Percentiles rank a stretch among this genome's conserved stretches.
phyloP scores from a whole-genome alignment of 2,329 filamentous ascomycete genomes.

The Endoconidiophora polonica region DNA sequence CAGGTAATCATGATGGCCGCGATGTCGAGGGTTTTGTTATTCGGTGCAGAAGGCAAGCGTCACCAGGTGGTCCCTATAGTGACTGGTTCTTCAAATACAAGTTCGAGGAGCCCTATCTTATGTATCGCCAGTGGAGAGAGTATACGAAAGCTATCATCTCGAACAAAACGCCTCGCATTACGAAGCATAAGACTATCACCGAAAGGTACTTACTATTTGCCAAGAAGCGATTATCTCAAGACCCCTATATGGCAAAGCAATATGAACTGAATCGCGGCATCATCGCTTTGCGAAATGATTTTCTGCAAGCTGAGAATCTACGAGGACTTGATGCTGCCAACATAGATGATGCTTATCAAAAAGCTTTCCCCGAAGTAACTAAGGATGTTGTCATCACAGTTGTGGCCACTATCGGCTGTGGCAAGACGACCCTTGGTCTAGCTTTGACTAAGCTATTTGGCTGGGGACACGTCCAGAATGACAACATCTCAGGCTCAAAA shows the following conservation, averaged over 20 bases:
- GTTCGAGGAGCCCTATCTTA: constrained; percentile 94
- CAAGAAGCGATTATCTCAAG: constrained; percentile 49
- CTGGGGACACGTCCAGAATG: constrained; percentile 92
- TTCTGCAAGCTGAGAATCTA: constrained; percentile 65
- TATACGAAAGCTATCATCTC: constrained; percentile 80
- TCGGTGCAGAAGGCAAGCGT: constrained; percentile 56
- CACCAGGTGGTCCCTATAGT: constrained; percentile 40
- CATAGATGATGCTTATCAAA: constrained; percentile 38
- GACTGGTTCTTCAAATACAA: constrained; percentile 99
- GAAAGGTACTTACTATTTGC: constrained; percentile 81
- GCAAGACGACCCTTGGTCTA: constrained; percentile 83
- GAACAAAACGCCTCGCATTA: constrained; percentile 56
- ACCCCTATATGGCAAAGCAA: constrained; percentile 48
- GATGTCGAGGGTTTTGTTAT: constrained; percentile 97
- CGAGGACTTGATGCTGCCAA: constrained; percentile 81
- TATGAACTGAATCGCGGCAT: constrained; percentile 91
- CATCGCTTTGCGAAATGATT: constrained; percentile 76
- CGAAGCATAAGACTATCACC: constrained; percentile 79
- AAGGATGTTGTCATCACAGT: constrained; percentile 69
- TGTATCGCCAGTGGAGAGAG: constrained; percentile 98
- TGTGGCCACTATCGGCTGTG: constrained; percentile 85
- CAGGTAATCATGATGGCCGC: constrained; percentile 73
- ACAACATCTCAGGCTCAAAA: constrained; percentile 71
- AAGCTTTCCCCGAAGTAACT: constrained; percentile 33
- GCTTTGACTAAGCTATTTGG: constrained; percentile 68